Base-by-base conservation (phyloP, 129 eudicot species). In the Sambucus nigra region DNA sequence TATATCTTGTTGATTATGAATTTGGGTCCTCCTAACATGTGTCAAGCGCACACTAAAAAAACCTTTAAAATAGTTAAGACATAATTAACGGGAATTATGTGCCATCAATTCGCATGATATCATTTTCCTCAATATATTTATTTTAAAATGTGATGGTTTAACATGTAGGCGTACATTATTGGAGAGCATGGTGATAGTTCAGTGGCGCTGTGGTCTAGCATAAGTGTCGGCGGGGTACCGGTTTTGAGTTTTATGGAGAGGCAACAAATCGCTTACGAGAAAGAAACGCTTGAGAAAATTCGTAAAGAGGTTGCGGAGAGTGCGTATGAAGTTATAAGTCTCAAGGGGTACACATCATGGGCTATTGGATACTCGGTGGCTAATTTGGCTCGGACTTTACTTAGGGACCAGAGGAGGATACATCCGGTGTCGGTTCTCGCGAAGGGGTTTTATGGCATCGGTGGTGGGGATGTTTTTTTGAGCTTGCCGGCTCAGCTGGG, bases 261-360 rank as follows among this genome's bases (percentile, higher is more conserved):
- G 47, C 81, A 82, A 21, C 77, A 85, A 47, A 85, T 91, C 21
- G 69, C 71, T 0, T 91, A 71, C 35, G 95, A 91, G 73, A 76
- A 81, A 50, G 73, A 79, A 14, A 91, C 86, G 3, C 75, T 91
- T 0, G 74, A 64, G 60, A 79, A 79, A 24, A 91, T 91, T 42
- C 95, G 74, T 75, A 79, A 65, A 68, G 86, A 85, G 69, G 98
- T 91, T 0, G 75, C 85, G 16, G 62, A 79, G 8, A 62, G 98
- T 52, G 98, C 98, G 21, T 91, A 91, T 35, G 95, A 91, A 59
- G 98, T 91, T 12, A 91, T 91, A 38, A 57, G 46, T 6, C 70
- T 91, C 49, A 91, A 91, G 58, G 98, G 98, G 15, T 91, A 91
- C 86, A 91, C 98, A 3, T 91, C 98, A 0, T 91, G 98, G 98